These are phyloP conservation scores for Climacium dendroides DNA, from an alignment of 225 moss, liverwort and hornwort genomes.

Conservation along the genomic window DNA sequence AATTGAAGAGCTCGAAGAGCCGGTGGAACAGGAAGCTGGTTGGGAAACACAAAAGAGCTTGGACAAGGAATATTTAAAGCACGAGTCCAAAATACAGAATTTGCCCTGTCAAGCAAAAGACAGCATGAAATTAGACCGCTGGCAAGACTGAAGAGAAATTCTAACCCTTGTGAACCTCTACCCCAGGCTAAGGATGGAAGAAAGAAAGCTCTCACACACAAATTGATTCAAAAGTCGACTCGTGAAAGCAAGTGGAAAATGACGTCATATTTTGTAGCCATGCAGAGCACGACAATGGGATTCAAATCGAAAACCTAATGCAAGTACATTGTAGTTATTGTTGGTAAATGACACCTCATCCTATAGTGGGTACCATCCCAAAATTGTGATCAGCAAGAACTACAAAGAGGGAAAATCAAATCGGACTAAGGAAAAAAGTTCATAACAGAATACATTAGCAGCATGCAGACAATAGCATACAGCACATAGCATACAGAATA, in stretches of 20 bases:
- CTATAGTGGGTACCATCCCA: not conserved
- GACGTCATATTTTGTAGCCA: not conserved
- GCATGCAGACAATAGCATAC: not conserved
- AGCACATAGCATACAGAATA: not conserved
- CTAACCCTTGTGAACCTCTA: not conserved
- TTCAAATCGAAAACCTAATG: not conserved
- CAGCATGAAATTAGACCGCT: not conserved
- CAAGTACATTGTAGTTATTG: not conserved
- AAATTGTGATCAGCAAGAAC: not conserved
- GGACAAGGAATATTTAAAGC: constrained; percentile 88
- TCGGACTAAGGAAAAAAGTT: not conserved
- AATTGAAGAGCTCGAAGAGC: constrained; percentile 11
- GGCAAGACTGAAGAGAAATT: not conserved
- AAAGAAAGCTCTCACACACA: not conserved
- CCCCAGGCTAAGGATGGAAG: not conserved
- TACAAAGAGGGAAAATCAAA: not conserved
- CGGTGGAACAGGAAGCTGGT: constrained; percentile 24
- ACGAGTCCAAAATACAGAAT: constrained; percentile 87
- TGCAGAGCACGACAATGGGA: not conserved
- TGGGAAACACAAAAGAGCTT: constrained; percentile 57
- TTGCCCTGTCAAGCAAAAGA: constrained; percentile 59
- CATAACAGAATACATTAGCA: not conserved
- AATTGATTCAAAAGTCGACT: not conserved
- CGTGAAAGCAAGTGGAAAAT: not conserved
- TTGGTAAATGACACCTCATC: not conserved